Evolutionary conservation across 805 yeast species (phyloP), one percentile per base, ranked within the genome.

Genomic region (Monosporozyma aerobia): DNA sequence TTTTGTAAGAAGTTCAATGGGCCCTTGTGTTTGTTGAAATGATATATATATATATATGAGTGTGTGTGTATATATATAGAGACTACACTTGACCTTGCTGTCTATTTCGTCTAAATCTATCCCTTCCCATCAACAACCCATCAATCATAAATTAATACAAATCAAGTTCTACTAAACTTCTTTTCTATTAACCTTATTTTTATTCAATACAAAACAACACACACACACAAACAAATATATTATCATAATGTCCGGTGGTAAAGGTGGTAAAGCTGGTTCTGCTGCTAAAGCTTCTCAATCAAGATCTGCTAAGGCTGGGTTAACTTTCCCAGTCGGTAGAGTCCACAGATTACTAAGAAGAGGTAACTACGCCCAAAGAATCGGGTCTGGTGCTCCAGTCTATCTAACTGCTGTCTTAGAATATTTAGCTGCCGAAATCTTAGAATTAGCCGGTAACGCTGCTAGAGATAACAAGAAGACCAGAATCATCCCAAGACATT

Each of bases 321-420:
- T 92, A 71, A 88, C 95, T 68, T 92, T 92, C 95, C 98, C 98
- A 79, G 98, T 92, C 63, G 98, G 98, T 76, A 90, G 98, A 84
- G 94, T 92, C 65, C 97, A 92, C 81, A 85, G 97, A 79, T 81
- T 90, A 66, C 78, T 92, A 70, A 88, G 95, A 83, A 89, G 86
- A 78, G 97, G 96, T 73, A 88, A 90, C 85, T 88, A 92, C 79
- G 95, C 97, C 70, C 95, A 90, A 79, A 85, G 98, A 80, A 85
- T 92, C 67, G 97, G 98, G 82, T 90, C 97, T 63, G 97, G 96
- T 83, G 97, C 98, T 68, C 97, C 98, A 77, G 92, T 92, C 59
- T 92, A 90, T 78, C 81, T 92, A 71, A 90, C 98, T 63, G 95
- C 98, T 53, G 97, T 92, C 54, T 80, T 92, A 68, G 98, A 92